phyloP scores from a whole-genome alignment of 2,329 filamentous ascomycete genomes.

The Lachnellula occidentalis region DNA sequence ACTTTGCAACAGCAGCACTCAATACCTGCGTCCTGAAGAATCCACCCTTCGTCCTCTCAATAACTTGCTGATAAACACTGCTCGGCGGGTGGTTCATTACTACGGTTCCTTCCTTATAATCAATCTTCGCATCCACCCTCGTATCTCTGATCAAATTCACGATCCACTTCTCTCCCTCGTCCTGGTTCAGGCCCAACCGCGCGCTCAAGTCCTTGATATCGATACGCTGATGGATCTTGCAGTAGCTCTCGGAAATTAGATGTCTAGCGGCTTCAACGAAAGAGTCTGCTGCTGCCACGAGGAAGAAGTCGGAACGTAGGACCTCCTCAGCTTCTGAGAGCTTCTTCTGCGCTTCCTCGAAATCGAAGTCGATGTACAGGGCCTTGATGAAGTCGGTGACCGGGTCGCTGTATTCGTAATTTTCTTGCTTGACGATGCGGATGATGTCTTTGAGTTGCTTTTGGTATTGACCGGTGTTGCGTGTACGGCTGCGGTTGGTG shows the following conservation, averaged over 20 bases:
- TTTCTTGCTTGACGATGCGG: conserved; percentile 91
- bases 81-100: conserved; percentile 99
- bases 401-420: conserved; percentile 95
- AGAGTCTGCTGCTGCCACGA: conserved; percentile 73
- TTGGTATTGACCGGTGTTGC: conserved; percentile 84
- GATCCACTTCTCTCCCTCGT: conserved; percentile 99
- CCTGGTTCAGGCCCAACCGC: conserved; percentile 83
- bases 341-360: conserved; percentile 90
- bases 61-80: conserved; percentile 98
- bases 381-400: conserved; percentile 96
- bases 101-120: conserved; percentile 97
- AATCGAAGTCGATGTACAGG: conserved; percentile 92
- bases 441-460: conserved; percentile 98
- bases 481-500: conserved; percentile 74
- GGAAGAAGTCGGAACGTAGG: conserved; percentile 91
- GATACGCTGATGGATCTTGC: conserved; percentile 98
- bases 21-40: conserved; percentile 98
- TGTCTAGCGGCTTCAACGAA: conserved; percentile 95
- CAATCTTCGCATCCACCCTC: conserved; percentile 95
- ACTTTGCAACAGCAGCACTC: conserved; percentile 41
- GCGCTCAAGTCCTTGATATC: conserved; percentile 95
- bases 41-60: conserved; percentile 96
- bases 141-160: conserved; percentile 99
- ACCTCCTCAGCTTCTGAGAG: conserved; percentile 85
- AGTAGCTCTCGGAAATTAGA: conserved; percentile 97